A percentile compares a stretch with the other conserved stretches of the same genome.
phyloP scores from a whole-genome alignment of 2,329 filamentous ascomycete species.

The Rugonectria rugulosa region DNA sequence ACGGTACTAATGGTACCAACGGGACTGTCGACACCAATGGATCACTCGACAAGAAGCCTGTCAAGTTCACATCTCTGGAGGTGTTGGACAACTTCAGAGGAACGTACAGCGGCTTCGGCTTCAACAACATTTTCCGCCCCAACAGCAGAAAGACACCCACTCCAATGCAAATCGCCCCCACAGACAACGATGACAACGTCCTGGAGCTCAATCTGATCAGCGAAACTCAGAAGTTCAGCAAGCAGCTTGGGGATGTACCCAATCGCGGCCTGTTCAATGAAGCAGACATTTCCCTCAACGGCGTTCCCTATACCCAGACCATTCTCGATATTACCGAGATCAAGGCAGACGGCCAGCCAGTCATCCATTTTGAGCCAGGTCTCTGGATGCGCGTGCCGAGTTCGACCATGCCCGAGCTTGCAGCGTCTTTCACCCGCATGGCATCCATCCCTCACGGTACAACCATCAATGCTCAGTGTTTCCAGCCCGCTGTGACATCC shows the following conservation, averaged over 20 bases:
- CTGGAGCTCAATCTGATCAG: constrained; percentile 49
- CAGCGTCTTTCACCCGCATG: constrained; percentile 45
- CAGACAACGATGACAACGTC: constrained; percentile 38
- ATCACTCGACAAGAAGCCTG: too few species aligned
- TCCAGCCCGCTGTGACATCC: constrained; percentile 27
- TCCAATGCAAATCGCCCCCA: constrained; percentile 22
- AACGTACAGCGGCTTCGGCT: constrained; percentile 43
- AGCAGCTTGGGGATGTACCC: constrained; percentile 43
- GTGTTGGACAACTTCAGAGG: constrained; percentile 39
- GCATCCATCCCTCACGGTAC: constrained; percentile 53
- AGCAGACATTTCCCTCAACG: constrained; percentile 45
- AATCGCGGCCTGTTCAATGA: constrained; percentile 48
- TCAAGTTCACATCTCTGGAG: constrained; percentile 27
- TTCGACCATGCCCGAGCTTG: constrained; percentile 32
- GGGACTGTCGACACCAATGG: too few species aligned
- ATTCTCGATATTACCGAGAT: constrained; percentile 44
- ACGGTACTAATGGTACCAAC: too few species aligned
- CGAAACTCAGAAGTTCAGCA: constrained; percentile 44
- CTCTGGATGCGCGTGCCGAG: constrained; percentile 50
- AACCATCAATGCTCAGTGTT: constrained; percentile 50
- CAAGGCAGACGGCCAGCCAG: constrained; percentile 22
- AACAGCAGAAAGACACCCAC: constrained; percentile 31
- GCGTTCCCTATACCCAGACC: constrained; percentile 46
- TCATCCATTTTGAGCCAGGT: constrained; percentile 52
- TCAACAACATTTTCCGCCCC: constrained; percentile 50